Percentiles rank a stretch among this genome's conserved stretches.
These are phyloP conservation scores for Pleurotus sapidus DNA, from an alignment of 768 basidiomycete species.

Conservation along the genomic window DNA sequence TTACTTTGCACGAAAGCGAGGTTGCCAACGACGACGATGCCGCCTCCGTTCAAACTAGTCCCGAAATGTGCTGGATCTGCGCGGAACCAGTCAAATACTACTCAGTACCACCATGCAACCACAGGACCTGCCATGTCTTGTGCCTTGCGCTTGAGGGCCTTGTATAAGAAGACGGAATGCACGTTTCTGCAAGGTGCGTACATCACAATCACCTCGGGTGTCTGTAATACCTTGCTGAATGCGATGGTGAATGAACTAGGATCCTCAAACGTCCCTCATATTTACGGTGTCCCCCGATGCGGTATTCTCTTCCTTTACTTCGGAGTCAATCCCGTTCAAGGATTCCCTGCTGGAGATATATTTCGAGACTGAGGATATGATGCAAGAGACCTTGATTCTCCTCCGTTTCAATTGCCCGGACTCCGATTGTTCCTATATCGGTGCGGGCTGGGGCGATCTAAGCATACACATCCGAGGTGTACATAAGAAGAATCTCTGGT, in stretches of 20 bases:
- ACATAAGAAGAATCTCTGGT: conserved; percentile 86
- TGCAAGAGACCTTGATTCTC: conserved; percentile 90
- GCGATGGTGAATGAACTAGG: conserved; percentile 35
- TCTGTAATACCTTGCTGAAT: background rate
- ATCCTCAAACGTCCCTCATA: conserved; percentile 70
- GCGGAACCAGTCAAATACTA: conserved; percentile 92
- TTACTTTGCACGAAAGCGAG: background rate
- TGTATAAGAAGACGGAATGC: conserved; percentile 93
- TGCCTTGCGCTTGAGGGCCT: conserved; percentile 77
- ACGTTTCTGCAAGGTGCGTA: conserved; percentile 93
- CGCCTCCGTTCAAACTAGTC: conserved; percentile 11
- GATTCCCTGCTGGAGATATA: conserved; percentile 73
- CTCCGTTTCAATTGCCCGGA: conserved; percentile 96
- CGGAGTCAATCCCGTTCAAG: conserved; percentile 55
- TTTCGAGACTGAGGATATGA: conserved; percentile 91
- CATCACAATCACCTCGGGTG: background rate
- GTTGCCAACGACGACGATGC: conserved; percentile 28
- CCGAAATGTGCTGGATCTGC: conserved; percentile 82
- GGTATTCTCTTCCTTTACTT: conserved; percentile 56
- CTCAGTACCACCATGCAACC: conserved; percentile 86
- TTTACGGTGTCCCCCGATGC: conserved; percentile 68
- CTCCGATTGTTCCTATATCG: conserved; percentile 77
- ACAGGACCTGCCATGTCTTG: conserved; percentile 97
- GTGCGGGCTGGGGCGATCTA: conserved; percentile 85
- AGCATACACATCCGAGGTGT: conserved; percentile 76